Percentiles rank a stretch among this genome's conserved stretches.
phyloP scores from a whole-genome alignment of 495 filamentous ascomycete species.

The Xylaria sp. region DNA sequence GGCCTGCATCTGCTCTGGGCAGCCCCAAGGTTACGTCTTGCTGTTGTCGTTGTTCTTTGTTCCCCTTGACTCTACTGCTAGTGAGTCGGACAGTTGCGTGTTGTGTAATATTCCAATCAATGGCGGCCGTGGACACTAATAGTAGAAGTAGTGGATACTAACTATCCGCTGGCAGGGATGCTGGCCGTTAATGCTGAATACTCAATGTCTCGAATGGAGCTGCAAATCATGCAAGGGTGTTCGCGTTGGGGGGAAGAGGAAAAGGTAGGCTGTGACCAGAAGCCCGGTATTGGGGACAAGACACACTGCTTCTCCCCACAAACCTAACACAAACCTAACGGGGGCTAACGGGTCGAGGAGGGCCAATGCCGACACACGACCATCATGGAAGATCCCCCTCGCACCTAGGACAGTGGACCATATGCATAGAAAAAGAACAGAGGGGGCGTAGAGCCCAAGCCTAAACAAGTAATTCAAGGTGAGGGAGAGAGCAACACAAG shows the following conservation, averaged over 20 bases:
- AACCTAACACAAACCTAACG: too few species aligned
- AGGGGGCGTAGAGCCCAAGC: conserved; percentile 22
- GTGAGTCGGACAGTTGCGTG: conserved; percentile 39
- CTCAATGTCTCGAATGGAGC: conserved; percentile 39
- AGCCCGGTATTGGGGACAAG: conserved; percentile 27
- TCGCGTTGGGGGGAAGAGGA: conserved; percentile 27
- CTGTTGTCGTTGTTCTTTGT: conserved; percentile 20
- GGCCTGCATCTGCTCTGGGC: conserved; percentile 15
- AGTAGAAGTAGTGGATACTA: conserved; percentile 24
- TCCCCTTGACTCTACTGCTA: conserved; percentile 26
- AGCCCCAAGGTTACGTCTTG: conserved; percentile 16
- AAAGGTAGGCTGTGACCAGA: conserved; percentile 37
- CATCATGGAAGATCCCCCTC: conserved; percentile 6
- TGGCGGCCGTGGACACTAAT: conserved; percentile 17
- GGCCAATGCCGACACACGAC: conserved; percentile 17
- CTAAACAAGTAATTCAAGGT: conserved; percentile 29
- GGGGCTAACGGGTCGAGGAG: conserved; percentile 24
- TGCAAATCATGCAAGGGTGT: conserved; percentile 48
- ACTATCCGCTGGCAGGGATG: conserved; percentile 38
- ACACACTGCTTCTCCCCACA: conserved; percentile 23
- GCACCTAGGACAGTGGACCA: conserved; percentile 15
- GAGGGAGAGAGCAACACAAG: conserved; percentile 27
- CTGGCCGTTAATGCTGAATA: conserved; percentile 42
- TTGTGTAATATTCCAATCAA: conserved; percentile 30
- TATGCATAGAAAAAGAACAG: conserved; percentile 25